These are phyloP conservation scores for Polyporus arcularius DNA, from an alignment of 768 basidiomycete genomes.

Conservation along the genomic window DNA sequence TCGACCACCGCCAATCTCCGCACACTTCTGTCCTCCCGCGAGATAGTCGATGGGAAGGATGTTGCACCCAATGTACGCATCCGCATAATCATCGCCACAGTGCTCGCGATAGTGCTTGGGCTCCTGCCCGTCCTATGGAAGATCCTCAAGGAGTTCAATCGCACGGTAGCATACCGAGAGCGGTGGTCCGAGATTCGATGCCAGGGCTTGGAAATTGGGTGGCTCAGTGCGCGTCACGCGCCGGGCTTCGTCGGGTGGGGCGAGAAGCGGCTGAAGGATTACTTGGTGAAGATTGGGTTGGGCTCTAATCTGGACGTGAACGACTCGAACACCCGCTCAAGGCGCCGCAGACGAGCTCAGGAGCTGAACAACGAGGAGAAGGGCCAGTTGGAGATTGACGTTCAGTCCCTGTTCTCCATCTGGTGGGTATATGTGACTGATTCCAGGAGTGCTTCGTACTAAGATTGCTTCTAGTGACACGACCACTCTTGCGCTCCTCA, in stretches of 20 bases:
- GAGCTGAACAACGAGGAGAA: slow-evolving; percentile 47
- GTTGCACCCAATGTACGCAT: slow-evolving; percentile 49
- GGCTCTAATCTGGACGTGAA: slow-evolving; percentile 53
- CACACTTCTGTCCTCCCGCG: slow-evolving; percentile 29
- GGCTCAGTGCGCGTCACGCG: slow-evolving; percentile 62
- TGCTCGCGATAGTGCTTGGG: slow-evolving; percentile 60
- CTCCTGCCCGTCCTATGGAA: slow-evolving; percentile 66
- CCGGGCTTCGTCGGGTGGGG: slow-evolving; percentile 74
- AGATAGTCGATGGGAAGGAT: slow-evolving; percentile 35
- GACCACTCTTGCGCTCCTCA: slow-evolving; percentile 61
- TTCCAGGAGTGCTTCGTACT: not conserved
- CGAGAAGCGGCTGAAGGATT: slow-evolving; percentile 72
- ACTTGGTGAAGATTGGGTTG: slow-evolving; percentile 64
- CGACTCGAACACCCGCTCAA: slow-evolving; percentile 26
- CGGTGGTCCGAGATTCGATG: slow-evolving; percentile 67
- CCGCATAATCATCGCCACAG: slow-evolving; percentile 69
- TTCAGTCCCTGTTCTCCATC: slow-evolving; percentile 74
- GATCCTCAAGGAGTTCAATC: slow-evolving; percentile 64
- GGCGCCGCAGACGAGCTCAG: slow-evolving; percentile 25
- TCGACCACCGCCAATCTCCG: slow-evolving; percentile 28
- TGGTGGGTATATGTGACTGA: slow-evolving; percentile 46
- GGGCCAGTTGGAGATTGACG: slow-evolving; percentile 56
- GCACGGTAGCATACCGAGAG: slow-evolving; percentile 51
- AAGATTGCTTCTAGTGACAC: slow-evolving; percentile 56
- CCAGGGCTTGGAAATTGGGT: slow-evolving; percentile 72